A percentile compares a stretch with the other conserved stretches of the same genome.
These are phyloP conservation scores for Haberlea rhodopensis DNA, from an alignment of 257 asterid species.

Conservation along the genomic window DNA sequence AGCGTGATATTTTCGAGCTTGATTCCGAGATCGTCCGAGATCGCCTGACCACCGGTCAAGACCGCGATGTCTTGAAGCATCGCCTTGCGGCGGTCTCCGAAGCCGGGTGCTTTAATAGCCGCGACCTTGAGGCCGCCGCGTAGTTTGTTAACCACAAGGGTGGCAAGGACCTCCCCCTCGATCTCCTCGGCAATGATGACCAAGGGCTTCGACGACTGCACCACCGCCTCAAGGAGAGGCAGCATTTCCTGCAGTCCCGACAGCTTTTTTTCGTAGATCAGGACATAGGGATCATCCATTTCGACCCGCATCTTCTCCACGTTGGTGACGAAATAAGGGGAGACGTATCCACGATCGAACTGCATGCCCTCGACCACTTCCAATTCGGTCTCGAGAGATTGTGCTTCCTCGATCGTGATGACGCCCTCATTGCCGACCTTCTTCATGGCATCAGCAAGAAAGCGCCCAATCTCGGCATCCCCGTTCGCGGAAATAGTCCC, in stretches of 20 bases:
- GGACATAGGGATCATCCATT: background rate
- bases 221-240: background rate
- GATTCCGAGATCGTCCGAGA: background rate
- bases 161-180: background rate
- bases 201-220: background rate
- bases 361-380: constrained; percentile 2
- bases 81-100: background rate
- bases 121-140: background rate
- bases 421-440: background rate
- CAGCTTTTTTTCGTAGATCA: background rate
- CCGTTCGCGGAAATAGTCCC: background rate
- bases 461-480: background rate
- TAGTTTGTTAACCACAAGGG: background rate
- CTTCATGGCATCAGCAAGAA: background rate
- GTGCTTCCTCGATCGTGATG: background rate
- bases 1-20: background rate
- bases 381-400: background rate
- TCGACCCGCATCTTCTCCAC: background rate
- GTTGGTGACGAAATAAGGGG: background rate
- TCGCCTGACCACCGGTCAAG: background rate
- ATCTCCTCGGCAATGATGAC: background rate
- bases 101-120: background rate
- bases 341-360: background rate
- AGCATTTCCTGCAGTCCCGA: background rate
- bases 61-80: background rate